These are phyloP conservation scores for Rhizopus stolonifer DNA, from an alignment of 371 early-diverging fungal genomes.

Conservation along the genomic window DNA sequence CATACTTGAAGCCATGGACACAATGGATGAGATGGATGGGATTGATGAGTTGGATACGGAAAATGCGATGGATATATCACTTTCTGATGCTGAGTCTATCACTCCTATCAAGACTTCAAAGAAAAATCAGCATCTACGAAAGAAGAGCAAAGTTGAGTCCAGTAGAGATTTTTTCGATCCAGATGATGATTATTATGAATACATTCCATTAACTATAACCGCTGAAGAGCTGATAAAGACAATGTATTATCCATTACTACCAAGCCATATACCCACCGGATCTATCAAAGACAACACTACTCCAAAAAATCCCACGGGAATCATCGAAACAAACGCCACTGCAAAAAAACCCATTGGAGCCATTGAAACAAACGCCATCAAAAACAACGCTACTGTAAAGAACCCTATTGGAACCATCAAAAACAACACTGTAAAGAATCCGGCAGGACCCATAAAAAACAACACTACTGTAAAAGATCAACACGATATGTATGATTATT, in stretches of 20 bases:
- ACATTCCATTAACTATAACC: constrained; percentile 23
- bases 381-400: background rate
- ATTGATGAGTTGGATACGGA: too few relatives aligned
- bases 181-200: constrained; percentile 35
- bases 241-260: constrained; percentile 18
- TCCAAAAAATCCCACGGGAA: too few relatives aligned
- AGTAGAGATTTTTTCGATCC: constrained; percentile 38
- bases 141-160: constrained; percentile 14
- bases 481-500: background rate
- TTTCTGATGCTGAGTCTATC: background rate
- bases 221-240: constrained; percentile 25
- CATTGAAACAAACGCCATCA: too few relatives aligned
- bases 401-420: background rate
- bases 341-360: too few relatives aligned
- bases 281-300: background rate
- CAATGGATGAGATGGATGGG: background rate
- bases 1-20: background rate
- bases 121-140: background rate
- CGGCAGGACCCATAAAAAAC: background rate
- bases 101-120: background rate
- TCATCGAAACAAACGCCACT: too few relatives aligned
- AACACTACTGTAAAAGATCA: background rate
- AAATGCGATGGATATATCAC: too few relatives aligned
- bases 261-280: constrained; percentile 2
- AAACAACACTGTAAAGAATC: background rate